Percentiles rank a stretch among this genome's conserved stretches.
phyloP scores from a whole-genome alignment of 768 basidiomycete species.

The Calvatia gigantea region DNA sequence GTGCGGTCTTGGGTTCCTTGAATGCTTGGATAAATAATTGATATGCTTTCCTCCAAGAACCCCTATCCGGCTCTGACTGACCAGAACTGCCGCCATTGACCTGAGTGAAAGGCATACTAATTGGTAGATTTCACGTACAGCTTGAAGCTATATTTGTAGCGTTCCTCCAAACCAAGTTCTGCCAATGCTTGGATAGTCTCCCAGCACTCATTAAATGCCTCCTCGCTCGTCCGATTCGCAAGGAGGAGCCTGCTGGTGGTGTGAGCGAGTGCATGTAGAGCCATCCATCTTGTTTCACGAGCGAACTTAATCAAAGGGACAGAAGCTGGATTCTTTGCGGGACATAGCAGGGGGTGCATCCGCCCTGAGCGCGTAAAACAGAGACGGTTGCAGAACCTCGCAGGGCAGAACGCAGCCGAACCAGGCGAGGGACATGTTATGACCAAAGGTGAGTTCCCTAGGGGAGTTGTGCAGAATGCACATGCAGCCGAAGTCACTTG shows the following conservation, averaged over 20 bases:
- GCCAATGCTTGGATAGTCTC: slow-evolving; percentile 60
- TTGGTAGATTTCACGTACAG: slow-evolving; percentile 27
- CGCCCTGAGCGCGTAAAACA: slow-evolving; percentile 65
- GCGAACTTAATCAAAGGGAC: slow-evolving; percentile 58
- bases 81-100: slow-evolving; percentile 7
- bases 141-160: slow-evolving; percentile 48
- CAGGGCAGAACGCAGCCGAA: slow-evolving; percentile 45
- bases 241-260: slow-evolving; percentile 63
- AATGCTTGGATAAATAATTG: slow-evolving; percentile 59
- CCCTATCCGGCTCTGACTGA: slow-evolving; percentile 53
- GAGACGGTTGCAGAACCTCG: slow-evolving; percentile 77
- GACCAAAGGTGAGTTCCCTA: slow-evolving; percentile 43
- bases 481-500: slow-evolving; percentile 62
- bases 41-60: slow-evolving; percentile 66
- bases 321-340: slow-evolving; percentile 68
- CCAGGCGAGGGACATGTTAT: slow-evolving; percentile 50
- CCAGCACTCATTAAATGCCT: slow-evolving; percentile 47
- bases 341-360: slow-evolving; percentile 71
- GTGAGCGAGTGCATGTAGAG: slow-evolving; percentile 68
- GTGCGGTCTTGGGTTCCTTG: slow-evolving; percentile 45
- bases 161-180: slow-evolving; percentile 72
- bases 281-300: slow-evolving; percentile 65
- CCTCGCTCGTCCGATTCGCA: slow-evolving; percentile 45
- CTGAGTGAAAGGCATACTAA: slow-evolving; percentile 3
- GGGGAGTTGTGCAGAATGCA: slow-evolving; percentile 67